Evolutionary conservation across 2,329 filamentous ascomycete species (phyloP), one percentile per base, ranked within the genome.

Genomic region (Colletotrichum sp.): DNA sequence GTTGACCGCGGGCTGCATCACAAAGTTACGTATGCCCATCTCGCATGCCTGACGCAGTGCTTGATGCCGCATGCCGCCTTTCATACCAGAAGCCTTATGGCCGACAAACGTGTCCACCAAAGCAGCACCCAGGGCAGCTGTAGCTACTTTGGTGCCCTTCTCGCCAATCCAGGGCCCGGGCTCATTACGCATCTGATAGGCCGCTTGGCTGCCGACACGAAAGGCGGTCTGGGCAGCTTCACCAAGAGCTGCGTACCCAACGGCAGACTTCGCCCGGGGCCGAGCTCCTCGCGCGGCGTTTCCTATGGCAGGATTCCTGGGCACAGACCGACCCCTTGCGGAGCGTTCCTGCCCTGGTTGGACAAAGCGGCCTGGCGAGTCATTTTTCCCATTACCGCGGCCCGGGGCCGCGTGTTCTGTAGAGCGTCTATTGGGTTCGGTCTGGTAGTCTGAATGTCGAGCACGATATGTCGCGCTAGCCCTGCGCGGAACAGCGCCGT

Each of bases 131-230:
- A 90, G 75, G 3, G 88, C 88, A 3, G 88, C 87, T 3, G 87
- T 87, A 2, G 87, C 88, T 5, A 90, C 82, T 68, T 87, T 87
- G 60, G 86, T 86, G 7, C 87, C 88, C 77, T 90, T 90, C 13
- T 86, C 81, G 0, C 88, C 87, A 6, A 87, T 80, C 88, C 88
- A 90, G 2, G 84, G 81, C 4, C 87, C 86, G 2, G 84, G 83
- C 19, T 88, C 86, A 61, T 86, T 83, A 65, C 87, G 86, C 64
- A 86, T 83, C 64, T 86, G 84, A 82, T 88, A 86, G 11, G 87
- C 87, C 5, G 88, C 87, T 64, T 89, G 83, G 3, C 88, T 88
- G 44, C 88, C 88, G 1, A 88, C 88, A 39, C 86, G 84, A 2
- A 90, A 80, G 5, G 88, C 88, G 3, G 87, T 87, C 5, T 86